These are phyloP conservation scores for Tolypocladium sp. DNA, from an alignment of 2,329 filamentous ascomycete genomes.

Conservation along the genomic window DNA sequence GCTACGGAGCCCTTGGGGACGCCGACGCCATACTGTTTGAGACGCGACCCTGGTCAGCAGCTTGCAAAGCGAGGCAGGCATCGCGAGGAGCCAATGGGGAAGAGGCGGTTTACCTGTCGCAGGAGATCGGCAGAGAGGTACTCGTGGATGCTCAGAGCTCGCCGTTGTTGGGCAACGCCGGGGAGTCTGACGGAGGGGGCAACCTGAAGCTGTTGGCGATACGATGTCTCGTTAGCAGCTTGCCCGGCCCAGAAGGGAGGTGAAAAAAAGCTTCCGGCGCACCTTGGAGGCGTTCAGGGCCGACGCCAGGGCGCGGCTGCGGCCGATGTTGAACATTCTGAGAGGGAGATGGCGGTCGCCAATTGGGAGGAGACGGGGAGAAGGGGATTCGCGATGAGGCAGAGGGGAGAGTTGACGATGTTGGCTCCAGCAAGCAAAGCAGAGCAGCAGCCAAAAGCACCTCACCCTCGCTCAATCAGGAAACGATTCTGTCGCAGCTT, in stretches of 20 bases:
- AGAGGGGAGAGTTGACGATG: conserved; percentile 3
- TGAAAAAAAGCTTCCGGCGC: conserved; percentile 20
- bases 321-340: conserved; percentile 81
- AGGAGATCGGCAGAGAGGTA: conserved; percentile 93
- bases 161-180: conserved; percentile 66
- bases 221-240: conserved; percentile 3
- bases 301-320: conserved; percentile 71
- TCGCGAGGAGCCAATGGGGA: conserved; percentile 4
- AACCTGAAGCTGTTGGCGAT: conserved; percentile 16
- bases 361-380: conserved; percentile 7
- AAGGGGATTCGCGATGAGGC: conserved; percentile 8
- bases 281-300: conserved; percentile 73
- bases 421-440: background rate
- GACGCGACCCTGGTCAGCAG: conserved; percentile 7
- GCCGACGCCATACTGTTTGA: conserved; percentile 76
- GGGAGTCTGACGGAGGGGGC: conserved; percentile 47
- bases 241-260: conserved; percentile 3
- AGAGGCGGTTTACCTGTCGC: conserved; percentile 46
- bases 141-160: conserved; percentile 94
- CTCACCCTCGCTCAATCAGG: conserved; percentile 10
- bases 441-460: background rate
- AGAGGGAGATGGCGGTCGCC: conserved; percentile 8
- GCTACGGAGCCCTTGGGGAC: conserved; percentile 88
- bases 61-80: background rate
- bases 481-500: conserved; percentile 7